phyloP scores from a whole-genome alignment of 2,329 filamentous ascomycete species.

The Sporothrix brasiliensis region DNA sequence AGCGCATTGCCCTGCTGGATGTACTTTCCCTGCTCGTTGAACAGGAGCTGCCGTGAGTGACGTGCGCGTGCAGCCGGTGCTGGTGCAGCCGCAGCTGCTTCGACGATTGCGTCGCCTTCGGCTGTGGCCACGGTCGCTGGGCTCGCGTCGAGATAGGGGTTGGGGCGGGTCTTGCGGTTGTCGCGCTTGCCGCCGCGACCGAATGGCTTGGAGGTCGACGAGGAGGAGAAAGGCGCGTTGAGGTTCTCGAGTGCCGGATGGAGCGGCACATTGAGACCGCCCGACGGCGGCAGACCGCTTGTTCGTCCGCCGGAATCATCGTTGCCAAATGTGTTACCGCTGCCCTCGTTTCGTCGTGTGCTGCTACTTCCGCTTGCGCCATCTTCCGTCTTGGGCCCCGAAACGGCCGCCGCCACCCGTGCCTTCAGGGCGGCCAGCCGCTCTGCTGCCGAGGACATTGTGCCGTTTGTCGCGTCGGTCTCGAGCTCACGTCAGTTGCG shows the following conservation, averaged over 20 bases:
- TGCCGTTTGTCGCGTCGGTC: slow-evolving; percentile 15
- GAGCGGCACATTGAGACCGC: slow-evolving; percentile 73
- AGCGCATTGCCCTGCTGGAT: slow-evolving; percentile 91
- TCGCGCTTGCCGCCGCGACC: slow-evolving; percentile 32
- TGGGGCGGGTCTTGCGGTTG: slow-evolving; percentile 44
- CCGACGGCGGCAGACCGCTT: slow-evolving; percentile 42
- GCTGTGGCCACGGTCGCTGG: slow-evolving; percentile 55
- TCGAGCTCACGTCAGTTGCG: background rate
- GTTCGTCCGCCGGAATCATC: slow-evolving; percentile 29
- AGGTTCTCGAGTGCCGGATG: slow-evolving; percentile 72
- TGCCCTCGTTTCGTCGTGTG: background rate
- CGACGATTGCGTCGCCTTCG: slow-evolving; percentile 63
- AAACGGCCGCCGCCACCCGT: slow-evolving; percentile 71
- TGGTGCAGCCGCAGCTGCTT: slow-evolving; percentile 58
- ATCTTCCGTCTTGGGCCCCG: slow-evolving; percentile 46
- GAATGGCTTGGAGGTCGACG: slow-evolving; percentile 43
- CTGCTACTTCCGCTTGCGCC: background rate
- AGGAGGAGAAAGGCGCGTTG: slow-evolving; percentile 49
- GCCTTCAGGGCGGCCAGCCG: slow-evolving; percentile 77
- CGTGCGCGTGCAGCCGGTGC: slow-evolving; percentile 59
- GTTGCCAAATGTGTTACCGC: slow-evolving; percentile 50
- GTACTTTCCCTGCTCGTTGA: slow-evolving; percentile 97
- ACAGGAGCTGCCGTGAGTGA: slow-evolving; percentile 75
- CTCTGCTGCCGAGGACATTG: slow-evolving; percentile 53
- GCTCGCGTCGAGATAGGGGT: slow-evolving; percentile 81